Percentiles rank a stretch among this genome's conserved stretches.
Conservation (phyloP, 768 basidiomycete genomes). For the Crassisporium funariophilum region DNA sequence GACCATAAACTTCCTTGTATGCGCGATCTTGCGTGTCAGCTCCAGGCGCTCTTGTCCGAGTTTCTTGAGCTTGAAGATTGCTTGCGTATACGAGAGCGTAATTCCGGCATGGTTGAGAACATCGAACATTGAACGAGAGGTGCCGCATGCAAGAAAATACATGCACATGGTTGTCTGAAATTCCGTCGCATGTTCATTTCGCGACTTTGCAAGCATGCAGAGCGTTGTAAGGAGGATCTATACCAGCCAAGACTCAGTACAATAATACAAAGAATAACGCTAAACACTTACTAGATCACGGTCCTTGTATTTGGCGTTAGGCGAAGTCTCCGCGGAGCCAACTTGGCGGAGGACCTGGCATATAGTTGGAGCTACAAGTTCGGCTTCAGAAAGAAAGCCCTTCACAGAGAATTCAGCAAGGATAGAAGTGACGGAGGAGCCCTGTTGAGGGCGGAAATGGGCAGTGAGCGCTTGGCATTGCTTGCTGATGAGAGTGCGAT, state of each 20-base stretch:
- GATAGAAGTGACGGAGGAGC: conserved; percentile 1
- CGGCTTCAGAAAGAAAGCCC: conserved; percentile 4
- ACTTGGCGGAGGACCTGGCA: conserved; percentile 12
- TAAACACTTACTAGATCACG: conserved; percentile 8
- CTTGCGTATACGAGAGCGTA: conserved; percentile 22
- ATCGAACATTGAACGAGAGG: conserved; percentile 22
- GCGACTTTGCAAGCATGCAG: conserved; percentile 20
- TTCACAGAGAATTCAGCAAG: conserved; percentile 8
- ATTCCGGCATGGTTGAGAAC: conserved; percentile 30
- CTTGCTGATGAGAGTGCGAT: neutral
- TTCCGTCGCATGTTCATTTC: conserved; percentile 21
- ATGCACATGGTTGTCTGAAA: conserved; percentile 24
- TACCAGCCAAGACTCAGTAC: neutral
- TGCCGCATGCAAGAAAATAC: conserved; percentile 27
- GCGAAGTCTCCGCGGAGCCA: neutral
- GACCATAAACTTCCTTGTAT: conserved; percentile 16
- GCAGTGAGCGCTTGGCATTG: conserved; percentile 4
- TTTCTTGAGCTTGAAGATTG: conserved; percentile 21
- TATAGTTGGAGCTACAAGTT: conserved; percentile 7
- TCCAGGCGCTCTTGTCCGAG: conserved; percentile 18
- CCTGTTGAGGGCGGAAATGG: conserved; percentile 1
- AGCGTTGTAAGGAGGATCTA: conserved; percentile 12
- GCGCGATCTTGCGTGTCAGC: conserved; percentile 7
- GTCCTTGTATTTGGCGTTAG: neutral
- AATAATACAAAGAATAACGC: neutral